Evolutionary conservation across 129 eudicot genomes (phyloP), one percentile per base, ranked within the genome.

Genomic region (Flaveria ramosissima): DNA sequence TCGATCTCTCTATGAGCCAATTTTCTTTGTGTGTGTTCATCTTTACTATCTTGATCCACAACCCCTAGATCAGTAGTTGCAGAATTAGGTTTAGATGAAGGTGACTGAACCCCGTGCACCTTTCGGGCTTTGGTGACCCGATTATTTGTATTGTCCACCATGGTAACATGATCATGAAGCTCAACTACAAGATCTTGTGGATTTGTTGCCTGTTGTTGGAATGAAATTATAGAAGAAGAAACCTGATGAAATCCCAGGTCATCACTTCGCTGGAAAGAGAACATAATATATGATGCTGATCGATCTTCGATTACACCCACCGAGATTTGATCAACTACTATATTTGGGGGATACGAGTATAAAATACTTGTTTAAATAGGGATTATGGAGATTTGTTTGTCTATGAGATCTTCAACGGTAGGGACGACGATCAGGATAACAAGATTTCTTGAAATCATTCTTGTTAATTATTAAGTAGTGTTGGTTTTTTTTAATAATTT

Each of bases 1-100:
- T 91, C 97, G 17, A 86, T 76, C 68, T 86, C 88, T 73, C 94
- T 78, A 74, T 88, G 97, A 32, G 43, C 73, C 85, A 78, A 42
- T 68, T 73, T 79, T 68, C 62, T 83, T 72, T 84, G 86, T 26
- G 69, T 64, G 20, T 26, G 56, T 21, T 84, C 73, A 64, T 74
- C 78, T 73, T 69, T 84, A 39, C 14, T 9, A 21, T 3, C n/a
- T 1, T 30, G 24, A 73, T 47, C 76, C 17, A 24, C 74, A 27
- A 7, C 56, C 13, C 70, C 74, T 27, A 39, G 59, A 78, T 68
- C 53, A 21, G 70, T 52, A 64, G 47, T 71, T 16, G 14, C 32
- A 36, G 63, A 73, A 80, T 73, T 80, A 73, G 79, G 70, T 80
- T 74, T 82, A 45, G 82, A 66, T 1, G 62, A 66, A 66, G 83